Conservation (phyloP, 1,284 basidiomycete genomes). For the Violaceomyces palustris region DNA sequence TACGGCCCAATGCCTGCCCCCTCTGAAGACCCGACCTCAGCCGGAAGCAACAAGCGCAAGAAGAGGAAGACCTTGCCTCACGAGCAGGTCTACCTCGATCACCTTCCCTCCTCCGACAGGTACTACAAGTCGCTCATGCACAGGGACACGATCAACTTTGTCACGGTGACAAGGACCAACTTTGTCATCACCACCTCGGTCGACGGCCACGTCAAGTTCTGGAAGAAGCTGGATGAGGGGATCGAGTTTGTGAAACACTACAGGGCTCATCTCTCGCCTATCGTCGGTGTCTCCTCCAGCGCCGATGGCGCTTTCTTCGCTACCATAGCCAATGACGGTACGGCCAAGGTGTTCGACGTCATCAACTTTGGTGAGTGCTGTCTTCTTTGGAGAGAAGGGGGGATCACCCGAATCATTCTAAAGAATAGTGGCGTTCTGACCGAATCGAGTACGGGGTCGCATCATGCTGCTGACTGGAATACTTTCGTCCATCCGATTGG, state of each 20-base stretch:
- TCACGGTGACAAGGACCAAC: constrained; percentile 58
- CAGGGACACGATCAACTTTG: constrained; percentile 82
- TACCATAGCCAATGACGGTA: constrained; percentile 58
- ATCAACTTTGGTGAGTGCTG: constrained; percentile 81
- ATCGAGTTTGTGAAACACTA: constrained; percentile 54
- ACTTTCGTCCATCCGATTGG: too few relatives aligned
- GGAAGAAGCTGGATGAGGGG: constrained; percentile 89
- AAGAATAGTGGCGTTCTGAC: too few relatives aligned
- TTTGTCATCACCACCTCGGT: constrained; percentile 90
- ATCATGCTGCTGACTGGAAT: too few relatives aligned
- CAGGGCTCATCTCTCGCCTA: constrained; percentile 78
- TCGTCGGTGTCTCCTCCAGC: constrained; percentile 77
- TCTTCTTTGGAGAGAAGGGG: background rate
- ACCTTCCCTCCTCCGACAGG: constrained; percentile 83
- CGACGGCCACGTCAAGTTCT: constrained; percentile 93
- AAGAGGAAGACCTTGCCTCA: constrained; percentile 58
- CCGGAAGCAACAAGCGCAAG: too few relatives aligned
- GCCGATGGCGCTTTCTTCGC: constrained; percentile 89
- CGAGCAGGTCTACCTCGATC: constrained; percentile 79
- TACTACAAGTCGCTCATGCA: constrained; percentile 99
- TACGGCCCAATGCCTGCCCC: constrained; percentile 2
- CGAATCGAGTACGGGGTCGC: too few relatives aligned
- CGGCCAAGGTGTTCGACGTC: constrained; percentile 90
- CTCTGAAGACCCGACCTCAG: background rate
- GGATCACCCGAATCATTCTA: constrained; percentile 1